Evolutionary conservation across 352 stramenopile genomes (phyloP).

Genomic region (Aphanomyces cochlioides): DNA sequence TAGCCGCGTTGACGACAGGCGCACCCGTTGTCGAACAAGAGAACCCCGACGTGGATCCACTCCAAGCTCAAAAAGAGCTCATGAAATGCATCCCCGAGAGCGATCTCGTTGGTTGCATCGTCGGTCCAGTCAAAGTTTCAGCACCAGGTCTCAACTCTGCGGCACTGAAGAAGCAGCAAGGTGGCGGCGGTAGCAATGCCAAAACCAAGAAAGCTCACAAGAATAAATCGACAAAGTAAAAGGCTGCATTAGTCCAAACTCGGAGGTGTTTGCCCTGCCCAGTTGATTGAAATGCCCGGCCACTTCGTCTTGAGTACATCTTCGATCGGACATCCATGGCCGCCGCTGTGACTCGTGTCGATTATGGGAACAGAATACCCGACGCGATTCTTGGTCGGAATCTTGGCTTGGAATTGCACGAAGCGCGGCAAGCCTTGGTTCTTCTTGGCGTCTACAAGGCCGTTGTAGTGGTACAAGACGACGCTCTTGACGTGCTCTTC

Average conservation of each 20-base stretch:
- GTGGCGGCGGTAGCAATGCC: no score
- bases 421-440: slow-evolving; percentile 38
- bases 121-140: slow-evolving; percentile 87
- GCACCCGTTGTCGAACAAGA: slow-evolving; percentile 35
- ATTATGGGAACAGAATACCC: slow-evolving; percentile 62
- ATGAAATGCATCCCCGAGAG: slow-evolving; percentile 87
- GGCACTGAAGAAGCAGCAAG: slow-evolving; percentile 29
- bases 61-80: slow-evolving; percentile 79
- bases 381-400: slow-evolving; percentile 51
- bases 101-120: slow-evolving; percentile 86
- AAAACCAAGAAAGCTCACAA: slow-evolving; percentile 33
- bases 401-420: slow-evolving; percentile 42
- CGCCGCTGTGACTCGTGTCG: slow-evolving; percentile 38
- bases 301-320: slow-evolving; percentile 81
- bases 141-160: slow-evolving; percentile 51
- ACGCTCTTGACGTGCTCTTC: slow-evolving; percentile 28
- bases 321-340: slow-evolving; percentile 57
- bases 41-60: slow-evolving; percentile 52
- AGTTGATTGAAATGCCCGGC: slow-evolving; percentile 48
- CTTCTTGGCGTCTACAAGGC: slow-evolving; percentile 31
- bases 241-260: slow-evolving; percentile 43
- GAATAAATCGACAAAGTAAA: slow-evolving; percentile 28
- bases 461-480: slow-evolving; percentile 51
- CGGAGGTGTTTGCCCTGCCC: slow-evolving; percentile 42
- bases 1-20: neutral